Evolutionary conservation across 1,139 yeast genomes (phyloP), one percentile per base, ranked within the genome.

Genomic region (Debaryomycetaceae sp.): DNA sequence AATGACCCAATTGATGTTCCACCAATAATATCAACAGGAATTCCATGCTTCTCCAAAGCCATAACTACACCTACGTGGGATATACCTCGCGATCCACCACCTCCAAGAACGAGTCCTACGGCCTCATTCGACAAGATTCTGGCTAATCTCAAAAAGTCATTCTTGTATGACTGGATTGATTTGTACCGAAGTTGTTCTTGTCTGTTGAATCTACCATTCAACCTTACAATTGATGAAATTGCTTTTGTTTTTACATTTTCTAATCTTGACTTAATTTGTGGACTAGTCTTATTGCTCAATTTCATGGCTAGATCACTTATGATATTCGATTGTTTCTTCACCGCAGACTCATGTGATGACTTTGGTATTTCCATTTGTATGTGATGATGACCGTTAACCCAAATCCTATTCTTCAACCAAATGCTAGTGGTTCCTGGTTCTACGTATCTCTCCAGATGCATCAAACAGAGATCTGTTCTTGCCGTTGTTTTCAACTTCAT

Each of bases 1-100:
- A 93, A 89, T 0, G 98, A 81, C 0, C 99, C 99, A 44, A 93
- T 93, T 0, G 97, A 90, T 0, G 99, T 93, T 5, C 99, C 99
- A 0, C 99, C 99, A 45, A 93, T 81, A 49, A 91, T 73, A 64
- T 93, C 99, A 38, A 93, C 83, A 0, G 99, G 99, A 7, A 93
- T 87, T 0, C 97, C 98, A 47, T 83, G 83, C 52, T 87, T 95
- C 61, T 93, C 98, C n/a, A 93, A 68, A 0, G 97, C 97, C 43
- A 84, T 81, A n/a, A 93, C 81, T 4, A 93, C 85, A 6, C 99
- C 99, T 40, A 91, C 76, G 60, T 93, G 99, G 6, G 97, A 81
- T 13, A 93, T 77, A 1, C 99, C 99, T 55, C 99, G 76, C 0
- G 99, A 96, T 29, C 99, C 99, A 39, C 99, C 99, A 11, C 99